Evolutionary conservation across 2,329 filamentous ascomycete genomes (phyloP).

Genomic region (Aspergillus aculeatus): DNA sequence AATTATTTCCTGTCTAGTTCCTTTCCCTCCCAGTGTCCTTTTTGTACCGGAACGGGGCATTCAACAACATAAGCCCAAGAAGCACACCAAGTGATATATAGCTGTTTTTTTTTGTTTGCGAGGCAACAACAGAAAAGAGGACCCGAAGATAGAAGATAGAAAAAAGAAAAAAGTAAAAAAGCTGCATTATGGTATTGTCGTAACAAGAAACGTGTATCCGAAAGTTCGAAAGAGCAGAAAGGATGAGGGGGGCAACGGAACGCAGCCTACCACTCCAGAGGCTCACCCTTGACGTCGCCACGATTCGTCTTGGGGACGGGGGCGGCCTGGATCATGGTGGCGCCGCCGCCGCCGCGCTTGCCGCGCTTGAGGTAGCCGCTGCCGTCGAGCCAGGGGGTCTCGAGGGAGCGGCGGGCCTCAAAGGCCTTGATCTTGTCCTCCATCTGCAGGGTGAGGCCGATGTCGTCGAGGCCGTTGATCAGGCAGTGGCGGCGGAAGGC

Average conservation of each 20-base stretch:
- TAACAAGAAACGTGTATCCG: not conserved
- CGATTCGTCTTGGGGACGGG: conserved; percentile 86
- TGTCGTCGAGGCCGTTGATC: conserved; percentile 90
- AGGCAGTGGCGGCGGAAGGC: conserved; percentile 93
- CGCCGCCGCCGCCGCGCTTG: conserved; percentile 48
- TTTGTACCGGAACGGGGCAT: not conserved
- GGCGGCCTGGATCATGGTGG: conserved; percentile 62
- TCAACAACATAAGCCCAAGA: not conserved
- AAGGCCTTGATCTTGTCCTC: conserved; percentile 84
- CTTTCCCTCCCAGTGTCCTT: not conserved
- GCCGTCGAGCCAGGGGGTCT: conserved; percentile 91
- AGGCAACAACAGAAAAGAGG: not conserved
- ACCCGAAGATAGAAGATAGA: conserved; percentile 32
- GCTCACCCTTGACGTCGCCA: conserved; percentile 78
- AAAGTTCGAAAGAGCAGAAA: not conserved
- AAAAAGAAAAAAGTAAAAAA: not conserved
- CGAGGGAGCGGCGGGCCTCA: conserved; percentile 71
- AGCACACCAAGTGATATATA: not conserved
- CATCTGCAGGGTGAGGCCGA: conserved; percentile 88
- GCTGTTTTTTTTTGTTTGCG: not conserved
- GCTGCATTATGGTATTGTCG: not conserved
- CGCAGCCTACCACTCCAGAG: conserved; percentile 74
- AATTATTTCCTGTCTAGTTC: not conserved
- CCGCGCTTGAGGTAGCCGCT: conserved; percentile 69
- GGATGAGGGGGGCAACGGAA: not conserved